Base-by-base conservation (phyloP, 805 yeast species). In the Metschnikowia shivogae region DNA sequence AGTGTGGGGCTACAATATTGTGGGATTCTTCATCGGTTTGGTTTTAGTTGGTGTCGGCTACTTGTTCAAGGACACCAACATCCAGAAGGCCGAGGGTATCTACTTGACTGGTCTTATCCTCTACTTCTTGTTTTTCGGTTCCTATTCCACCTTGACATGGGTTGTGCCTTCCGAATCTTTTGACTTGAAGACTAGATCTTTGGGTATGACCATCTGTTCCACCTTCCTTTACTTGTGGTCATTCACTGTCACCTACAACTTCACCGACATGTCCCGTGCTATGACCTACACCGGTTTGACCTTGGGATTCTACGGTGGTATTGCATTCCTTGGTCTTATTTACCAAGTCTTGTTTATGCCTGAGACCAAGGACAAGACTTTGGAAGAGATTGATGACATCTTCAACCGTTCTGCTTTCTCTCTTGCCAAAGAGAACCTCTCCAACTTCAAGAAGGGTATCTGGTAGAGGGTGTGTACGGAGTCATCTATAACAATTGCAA, bases 331-430 rank as follows among this genome's bases (percentile, higher is more conserved):
- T 26, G 86, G 84, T 43, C 64, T 75, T 54, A 55, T 77, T 43
- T 77, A 77, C 61, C 82, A 77, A 61, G 50, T 62, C 26, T 58
- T 80, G 49, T 77, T 80, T 64, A 80, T 81, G 77, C 86, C 84
- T 32, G 89, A 84, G 65, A 83, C 89, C 30, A 82, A 82, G 65
- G 82, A 77, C 55, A 79, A 76, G 65, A 80, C 88, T 11, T 72
- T 83, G 59, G 89, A 83, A 65, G 88, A 83, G 64, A 78, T 83
- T 48, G 89, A 83, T 58, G 82, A 76, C 40, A 67, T 82, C 39
- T 82, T 81, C 67, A 63, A 72, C 43, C 74, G 67, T 57, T 70
- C 80, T 22, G 71, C 85, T 2, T 40, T 55, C 37, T 58, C 62
- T 19, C 45, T 72, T 36, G 65, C 68, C n/a, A 59, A 54, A 22